Base-by-base conservation (phyloP, 1,284 basidiomycete species). In the Cystobasidium slooffiae region DNA sequence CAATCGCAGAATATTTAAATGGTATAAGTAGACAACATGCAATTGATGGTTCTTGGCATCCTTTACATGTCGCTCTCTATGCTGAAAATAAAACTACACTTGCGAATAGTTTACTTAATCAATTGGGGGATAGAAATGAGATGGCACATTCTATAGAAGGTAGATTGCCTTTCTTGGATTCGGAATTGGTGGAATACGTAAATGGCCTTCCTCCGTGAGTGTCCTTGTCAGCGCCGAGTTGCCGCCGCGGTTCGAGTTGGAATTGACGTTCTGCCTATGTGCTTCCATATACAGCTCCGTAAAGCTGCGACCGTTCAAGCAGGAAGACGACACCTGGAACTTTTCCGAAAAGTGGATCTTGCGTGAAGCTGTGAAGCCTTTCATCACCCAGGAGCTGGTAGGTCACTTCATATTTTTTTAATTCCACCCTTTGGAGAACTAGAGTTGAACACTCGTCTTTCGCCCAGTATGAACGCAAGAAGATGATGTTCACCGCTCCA, bases 141-240 rank as follows among this genome's bases (percentile, higher is more conserved):
- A 84, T 84, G 83, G 83, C 82, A 3, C 83, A 83, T 80, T 83
- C 82, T 8, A 79, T 84, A 53, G 83, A 84, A 76, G 83, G 83
- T n/a, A 78, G 83, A 31, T 82, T 83, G 20, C 83, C 83, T 3
- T 84, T 84, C 80, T 77, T 84, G 22, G 83, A 84, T 78, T 81
- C 82, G 66, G 75, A 78, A 24, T 79, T 84, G 74, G 80, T 83
- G 18, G 82, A 84, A 31, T 83, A 82, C 56, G 78, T 81, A 58
- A 83, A 84, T 79, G 77, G 79, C 68, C 78, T 83, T 6, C 83
- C 83, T 55, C 79, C 83, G 2, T 77, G 76, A 24, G 77, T 78
- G 22, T 78, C 63, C 67, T 75, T 43, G 78, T 81, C 70, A 5
- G 31, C 31, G 31, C 31, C 31, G 31, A 31, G 31, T 31, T 31